Evolutionary conservation across 2,329 filamentous ascomycete species (phyloP).

Genomic region (Venturia carpophila): DNA sequence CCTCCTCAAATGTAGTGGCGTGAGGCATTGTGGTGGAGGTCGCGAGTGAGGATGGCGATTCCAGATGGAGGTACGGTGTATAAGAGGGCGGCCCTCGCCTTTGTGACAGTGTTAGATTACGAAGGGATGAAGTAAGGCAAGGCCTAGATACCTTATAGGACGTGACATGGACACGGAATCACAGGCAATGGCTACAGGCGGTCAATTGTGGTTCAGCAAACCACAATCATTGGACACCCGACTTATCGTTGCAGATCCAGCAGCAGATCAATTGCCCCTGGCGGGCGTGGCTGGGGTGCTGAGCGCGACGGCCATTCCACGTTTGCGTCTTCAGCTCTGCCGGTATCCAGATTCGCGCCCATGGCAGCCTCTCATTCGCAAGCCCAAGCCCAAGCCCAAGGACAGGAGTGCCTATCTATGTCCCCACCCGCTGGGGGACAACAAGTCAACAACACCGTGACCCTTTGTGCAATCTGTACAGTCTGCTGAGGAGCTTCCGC

Average conservation of each 20-base stretch:
- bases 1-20: neutral
- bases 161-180: neutral
- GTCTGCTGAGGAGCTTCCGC: neutral
- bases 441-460: too few relatives aligned
- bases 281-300: too few relatives aligned
- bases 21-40: neutral
- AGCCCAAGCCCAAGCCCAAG: neutral
- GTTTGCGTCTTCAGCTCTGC: neutral
- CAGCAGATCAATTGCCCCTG: neutral
- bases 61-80: neutral
- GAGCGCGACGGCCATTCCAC: neutral
- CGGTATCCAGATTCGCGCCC: neutral
- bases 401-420: neutral
- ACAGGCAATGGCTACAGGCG: neutral
- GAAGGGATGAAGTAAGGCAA: neutral
- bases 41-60: neutral
- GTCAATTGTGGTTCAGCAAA: neutral
- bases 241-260: slow-evolving; percentile 1
- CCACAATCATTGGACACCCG: neutral
- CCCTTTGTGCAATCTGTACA: neutral
- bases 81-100: neutral
- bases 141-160: too few relatives aligned
- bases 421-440: neutral
- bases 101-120: neutral
- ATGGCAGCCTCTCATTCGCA: neutral